Evolutionary conservation across 441 rosid species (phyloP), one percentile per base, ranked within the genome.

Genomic region (Francoa sonchifolia): DNA sequence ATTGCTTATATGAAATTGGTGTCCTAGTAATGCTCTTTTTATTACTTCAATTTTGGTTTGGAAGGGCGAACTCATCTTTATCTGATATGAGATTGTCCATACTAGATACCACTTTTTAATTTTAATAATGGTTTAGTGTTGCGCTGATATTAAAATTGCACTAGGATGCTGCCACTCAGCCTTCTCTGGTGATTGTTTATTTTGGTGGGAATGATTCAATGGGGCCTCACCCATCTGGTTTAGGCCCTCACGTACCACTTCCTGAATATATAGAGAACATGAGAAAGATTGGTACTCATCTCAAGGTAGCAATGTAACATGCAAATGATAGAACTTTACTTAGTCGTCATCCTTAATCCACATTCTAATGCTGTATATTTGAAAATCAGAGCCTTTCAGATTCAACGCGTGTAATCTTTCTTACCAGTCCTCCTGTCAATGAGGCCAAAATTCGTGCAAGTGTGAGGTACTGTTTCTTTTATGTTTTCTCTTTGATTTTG

Each of bases 181-280:
- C 98, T 44, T 65, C 82, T 40, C 54, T 90, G 57, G 84, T 81
- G 54, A 70, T 90, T 16, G 96, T 81, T 5, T 90, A 90, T 64
- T 82, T 90, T 29, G 98, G 98, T 4, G 98, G 96, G 33, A 90
- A 90, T 45, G 98, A 86, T 48, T 85, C 98, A 7, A 79, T 90
- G 89, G 82, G 79, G 2, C 60, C 98, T 70, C 95, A 82, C 53
- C 35, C 96, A 12, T 79, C 81, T 45, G 90, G 93, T 40, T 60
- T 80, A 12, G 96, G 98, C 31, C 95, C 98, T 48, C 96, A 90
- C 33, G 95, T 90, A 0, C 95, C 90, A 0, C 85, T 90, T 52
- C 33, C 72, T 22, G 78, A 80, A 41, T 86, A 76, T 32, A 40
- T 80, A 7, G 83, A 82, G 27, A 82, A 90, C 74, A 86, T 86